Base-by-base conservation (phyloP, 228 moss, liverwort and hornwort species). In the Sphagnum magellanicum region DNA sequence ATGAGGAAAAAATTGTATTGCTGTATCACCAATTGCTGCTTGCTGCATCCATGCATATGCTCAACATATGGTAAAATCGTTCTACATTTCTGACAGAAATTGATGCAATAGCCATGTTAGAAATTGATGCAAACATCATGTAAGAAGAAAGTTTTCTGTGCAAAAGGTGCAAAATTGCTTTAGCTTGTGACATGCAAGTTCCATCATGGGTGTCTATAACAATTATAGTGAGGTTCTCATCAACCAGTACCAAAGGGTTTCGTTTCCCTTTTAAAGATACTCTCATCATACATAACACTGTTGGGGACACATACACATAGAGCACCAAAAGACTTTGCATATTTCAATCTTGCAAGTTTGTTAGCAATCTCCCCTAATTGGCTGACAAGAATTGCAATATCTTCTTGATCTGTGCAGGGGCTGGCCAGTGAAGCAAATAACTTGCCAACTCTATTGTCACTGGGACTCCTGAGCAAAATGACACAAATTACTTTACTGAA, bases 281-380 rank as follows among this genome's bases (percentile, higher is more conserved):
- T 94, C 76, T 98, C 98, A 57, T 94, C 94, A 63, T 98, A 94
- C 94, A 98, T 92, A 50, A 98, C 94, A 49, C 92, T 98, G 58
- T 98, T 98, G 14, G 98, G 94, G 59, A 98, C 90, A 58, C 98
- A 94, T 63, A 98, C 94, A 84, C 98, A 98, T 49, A 98, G 87
- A 70, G 98, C 98, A 57, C 98, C 98, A 68, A 88, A 89, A 61
- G 79, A 69, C 67, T 89, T 94, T 32, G 98, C 98, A 74, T 98
- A 98, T 53, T 94, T 87, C 66, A 98, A 63, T 17, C 94, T 94
- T 78, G 92, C 92, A 62, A 94, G 87, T 16, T 92, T 94, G 65
- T 98, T 94, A 48, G 98, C 98, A 67, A 94, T 94, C 85, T 98
- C 98, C 72, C 98, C 98, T 48, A 94, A 98, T 74, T 98, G 98